Percentiles rank a stretch among this genome's conserved stretches.
These are phyloP conservation scores for Clonostachys chloroleuca DNA, from an alignment of 2,329 filamentous ascomycete species.

Conservation along the genomic window DNA sequence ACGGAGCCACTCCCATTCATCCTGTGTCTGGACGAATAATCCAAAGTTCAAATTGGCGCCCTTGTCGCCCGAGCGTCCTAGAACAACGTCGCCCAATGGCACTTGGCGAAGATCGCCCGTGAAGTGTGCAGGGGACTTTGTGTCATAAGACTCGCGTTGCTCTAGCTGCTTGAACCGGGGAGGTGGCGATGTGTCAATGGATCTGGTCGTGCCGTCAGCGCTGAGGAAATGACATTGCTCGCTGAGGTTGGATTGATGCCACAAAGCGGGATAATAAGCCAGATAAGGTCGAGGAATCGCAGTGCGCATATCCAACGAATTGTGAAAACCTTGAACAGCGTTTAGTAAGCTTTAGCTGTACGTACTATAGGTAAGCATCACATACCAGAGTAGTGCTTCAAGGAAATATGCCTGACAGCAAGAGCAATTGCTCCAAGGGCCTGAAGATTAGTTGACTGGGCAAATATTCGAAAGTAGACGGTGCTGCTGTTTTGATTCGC, in stretches of 20 bases:
- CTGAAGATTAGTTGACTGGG: slow-evolving; percentile 18
- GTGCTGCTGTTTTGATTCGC: slow-evolving; percentile 30
- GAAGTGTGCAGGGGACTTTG: slow-evolving; percentile 10
- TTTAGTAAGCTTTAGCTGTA: background rate
- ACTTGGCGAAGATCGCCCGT: slow-evolving; percentile 13
- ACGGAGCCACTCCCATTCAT: slow-evolving; percentile 37
- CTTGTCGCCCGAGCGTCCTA: slow-evolving; percentile 25
- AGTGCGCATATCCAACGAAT: slow-evolving; percentile 32
- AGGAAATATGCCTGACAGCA: slow-evolving; percentile 17
- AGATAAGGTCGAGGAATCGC: slow-evolving; percentile 16
- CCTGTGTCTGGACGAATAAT: slow-evolving; percentile 30
- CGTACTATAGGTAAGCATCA: background rate
- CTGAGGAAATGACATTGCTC: too few species aligned
- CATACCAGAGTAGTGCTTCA: slow-evolving; percentile 29
- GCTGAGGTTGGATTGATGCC: too few species aligned
- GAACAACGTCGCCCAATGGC: slow-evolving; percentile 14
- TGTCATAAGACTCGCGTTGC: too few species aligned
- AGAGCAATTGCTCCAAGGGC: slow-evolving; percentile 4
- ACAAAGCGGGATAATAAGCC: slow-evolving; percentile 10
- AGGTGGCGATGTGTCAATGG: too few species aligned
- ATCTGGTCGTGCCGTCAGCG: too few species aligned
- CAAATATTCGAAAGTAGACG: slow-evolving; percentile 36
- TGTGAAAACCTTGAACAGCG: slow-evolving; percentile 17
- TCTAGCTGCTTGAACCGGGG: too few species aligned
- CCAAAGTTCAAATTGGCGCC: slow-evolving; percentile 31